Conservation (phyloP, 768 basidiomycete genomes). For the Russula griseocarnosa region DNA sequence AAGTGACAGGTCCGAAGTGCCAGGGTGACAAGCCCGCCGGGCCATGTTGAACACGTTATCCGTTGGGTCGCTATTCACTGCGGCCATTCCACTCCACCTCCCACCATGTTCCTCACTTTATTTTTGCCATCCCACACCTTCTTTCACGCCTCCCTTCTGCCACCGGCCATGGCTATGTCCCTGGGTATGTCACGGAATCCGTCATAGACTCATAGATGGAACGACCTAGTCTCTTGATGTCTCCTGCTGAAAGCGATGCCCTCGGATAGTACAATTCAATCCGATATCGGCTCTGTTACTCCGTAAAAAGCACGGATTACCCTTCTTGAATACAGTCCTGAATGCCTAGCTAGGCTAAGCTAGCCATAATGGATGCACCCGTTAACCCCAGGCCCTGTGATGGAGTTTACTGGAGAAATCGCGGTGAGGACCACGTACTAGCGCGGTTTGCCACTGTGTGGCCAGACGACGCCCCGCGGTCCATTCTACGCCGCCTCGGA, state of each 20-base stretch:
- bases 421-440: slow-evolving; percentile 35
- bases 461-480: too few species aligned
- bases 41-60: too few species aligned
- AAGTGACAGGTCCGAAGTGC: slow-evolving; percentile 28
- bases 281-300: background rate
- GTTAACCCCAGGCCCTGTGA: background rate
- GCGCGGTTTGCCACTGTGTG: too few species aligned
- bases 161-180: slow-evolving; percentile 21
- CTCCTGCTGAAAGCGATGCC: slow-evolving; percentile 10
- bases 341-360: too few species aligned
- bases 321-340: too few species aligned
- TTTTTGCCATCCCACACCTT: slow-evolving; percentile 26
- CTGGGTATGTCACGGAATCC: slow-evolving; percentile 1
- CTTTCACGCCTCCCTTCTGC: slow-evolving; percentile 5
- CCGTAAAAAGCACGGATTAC: too few species aligned
- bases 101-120: too few species aligned
- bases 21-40: too few species aligned
- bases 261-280: slow-evolving; percentile 4
- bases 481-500: too few species aligned
- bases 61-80: too few species aligned
- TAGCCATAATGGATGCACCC: too few species aligned
- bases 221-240: slow-evolving; percentile 15
- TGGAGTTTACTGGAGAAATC: slow-evolving; percentile 53
- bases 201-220: slow-evolving; percentile 26
- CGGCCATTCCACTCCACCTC: too few species aligned